Percentiles rank a stretch among this genome's conserved stretches.
These are phyloP conservation scores for Thielaviopsis populi DNA, from an alignment of 2,329 filamentous ascomycete genomes.

Conservation along the genomic window DNA sequence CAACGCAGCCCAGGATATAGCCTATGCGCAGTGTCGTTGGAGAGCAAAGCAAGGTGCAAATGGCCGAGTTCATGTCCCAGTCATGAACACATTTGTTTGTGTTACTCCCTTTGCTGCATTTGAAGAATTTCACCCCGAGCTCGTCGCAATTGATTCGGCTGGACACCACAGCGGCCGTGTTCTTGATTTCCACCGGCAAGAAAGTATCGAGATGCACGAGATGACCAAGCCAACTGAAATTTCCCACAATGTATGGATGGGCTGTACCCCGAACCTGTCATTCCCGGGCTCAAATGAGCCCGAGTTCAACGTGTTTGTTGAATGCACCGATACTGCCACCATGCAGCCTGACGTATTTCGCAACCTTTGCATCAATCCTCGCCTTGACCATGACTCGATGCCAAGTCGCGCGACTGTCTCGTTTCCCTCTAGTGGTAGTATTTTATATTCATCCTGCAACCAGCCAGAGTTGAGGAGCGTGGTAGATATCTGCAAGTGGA, in stretches of 20 bases:
- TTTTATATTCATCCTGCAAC: conserved; percentile 70
- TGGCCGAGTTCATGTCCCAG: conserved; percentile 36
- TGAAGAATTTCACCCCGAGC: conserved; percentile 50
- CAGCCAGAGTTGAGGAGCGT: conserved; percentile 72
- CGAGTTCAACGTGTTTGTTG: conserved; percentile 73
- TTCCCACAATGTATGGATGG: conserved; percentile 76
- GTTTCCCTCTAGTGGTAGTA: conserved; percentile 89
- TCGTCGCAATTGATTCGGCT: conserved; percentile 60
- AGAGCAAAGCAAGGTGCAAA: conserved; percentile 44
- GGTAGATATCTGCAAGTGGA: conserved; percentile 77
- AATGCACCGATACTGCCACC: conserved; percentile 72
- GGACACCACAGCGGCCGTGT: conserved; percentile 62
- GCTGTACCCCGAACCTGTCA: conserved; percentile 41
- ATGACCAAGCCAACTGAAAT: conserved; percentile 90
- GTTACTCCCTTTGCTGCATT: conserved; percentile 52
- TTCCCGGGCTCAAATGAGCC: conserved; percentile 49
- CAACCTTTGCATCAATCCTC: conserved; percentile 1
- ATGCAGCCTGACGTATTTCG: conserved; percentile 55
- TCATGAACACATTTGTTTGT: conserved; percentile 75
- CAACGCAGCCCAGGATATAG: conserved; percentile 53
- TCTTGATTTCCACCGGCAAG: conserved; percentile 79
- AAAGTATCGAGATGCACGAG: conserved; percentile 78
- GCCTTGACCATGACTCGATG: neutral
- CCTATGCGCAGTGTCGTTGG: conserved; percentile 64
- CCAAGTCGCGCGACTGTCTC: conserved; percentile 36